Evolutionary conservation across 495 filamentous ascomycete genomes (phyloP), one percentile per base, ranked within the genome.

Genomic region (Penicillium cataractarum): DNA sequence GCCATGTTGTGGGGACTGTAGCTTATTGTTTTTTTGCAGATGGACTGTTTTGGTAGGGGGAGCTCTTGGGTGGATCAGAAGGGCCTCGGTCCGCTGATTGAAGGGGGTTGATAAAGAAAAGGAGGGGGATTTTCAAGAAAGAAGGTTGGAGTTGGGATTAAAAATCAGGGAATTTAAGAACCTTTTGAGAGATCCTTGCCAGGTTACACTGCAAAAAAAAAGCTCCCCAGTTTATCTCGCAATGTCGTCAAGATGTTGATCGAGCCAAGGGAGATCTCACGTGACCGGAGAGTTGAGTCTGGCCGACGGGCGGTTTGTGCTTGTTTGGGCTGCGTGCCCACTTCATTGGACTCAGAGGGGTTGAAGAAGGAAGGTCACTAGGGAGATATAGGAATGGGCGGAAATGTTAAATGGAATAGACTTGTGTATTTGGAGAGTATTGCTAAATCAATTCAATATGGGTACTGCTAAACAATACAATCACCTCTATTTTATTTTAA

Each of bases 1-100:
- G 75, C 53, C 75, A 82, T 82, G 29, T 17, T 60, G 55, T 49
- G 22, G 54, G 21, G 31, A 31, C 27, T 19, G 51, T 26, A 54
- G 26, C 27, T 42, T 57, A 46, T 8, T 33, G 33, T 33, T 1
- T 37, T 52, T n/a, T 54, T 46, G 51, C 21, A 60, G 62, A 24
- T 59, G 61, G 27, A 59, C 57, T 21, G 64, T 39, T n/a, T 49
- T 49, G 35, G 60, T 19, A 42, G 40, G 24, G 52, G 62, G 40
- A 63, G 59, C 44, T 61, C 39, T 51, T 19, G 52, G 1, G 58
- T 15, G 33, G 55, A 56, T 62, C 58, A 63, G 64, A 64, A 57
- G 61, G 55, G 58, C 46, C 60, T 61, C 57, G 59, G 57, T 22
- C 49, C 12, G 42, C 9, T 49, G 24, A 21, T 64, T 13, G 22